These are phyloP conservation scores for Aspergillus intermedius DNA, from an alignment of 2,329 filamentous ascomycete genomes.

Conservation along the genomic window DNA sequence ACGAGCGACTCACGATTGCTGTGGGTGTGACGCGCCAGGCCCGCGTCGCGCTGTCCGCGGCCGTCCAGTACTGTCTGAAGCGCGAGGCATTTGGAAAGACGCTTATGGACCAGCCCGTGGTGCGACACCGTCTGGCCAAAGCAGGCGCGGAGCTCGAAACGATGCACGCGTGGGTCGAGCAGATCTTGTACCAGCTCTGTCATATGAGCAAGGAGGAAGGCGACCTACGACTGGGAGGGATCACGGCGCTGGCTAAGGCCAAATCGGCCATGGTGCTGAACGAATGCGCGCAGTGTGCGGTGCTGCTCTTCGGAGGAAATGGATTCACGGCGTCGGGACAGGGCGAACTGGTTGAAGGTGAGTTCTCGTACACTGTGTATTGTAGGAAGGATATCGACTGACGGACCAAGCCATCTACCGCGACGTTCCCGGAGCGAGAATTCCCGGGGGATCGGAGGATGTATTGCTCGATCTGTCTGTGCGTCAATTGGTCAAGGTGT, in stretches of 20 bases:
- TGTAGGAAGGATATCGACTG: conserved; percentile 6
- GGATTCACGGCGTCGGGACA: conserved; percentile 64
- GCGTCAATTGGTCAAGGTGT: conserved; percentile 65
- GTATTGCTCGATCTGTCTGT: conserved; percentile 65
- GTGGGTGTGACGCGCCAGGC: conserved; percentile 59
- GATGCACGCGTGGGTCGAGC: conserved; percentile 66
- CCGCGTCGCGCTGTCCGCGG: conserved; percentile 53
- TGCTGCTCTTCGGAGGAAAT: conserved; percentile 67
- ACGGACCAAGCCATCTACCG: conserved; percentile 51
- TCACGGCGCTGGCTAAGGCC: conserved; percentile 67
- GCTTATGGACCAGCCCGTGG: conserved; percentile 67
- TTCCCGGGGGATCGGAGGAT: conserved; percentile 66
- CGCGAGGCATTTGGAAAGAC: conserved; percentile 62
- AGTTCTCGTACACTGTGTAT: conserved; percentile 29
- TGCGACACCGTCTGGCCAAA: conserved; percentile 66
- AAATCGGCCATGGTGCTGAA: conserved; percentile 65
- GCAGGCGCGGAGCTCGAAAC: conserved; percentile 62
- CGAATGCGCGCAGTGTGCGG: conserved; percentile 62
- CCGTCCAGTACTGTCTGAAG: conserved; percentile 59
- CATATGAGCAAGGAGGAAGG: conserved; percentile 47
- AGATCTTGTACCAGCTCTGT: conserved; percentile 62
- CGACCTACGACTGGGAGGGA: conserved; percentile 56
- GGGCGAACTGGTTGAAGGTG: conserved; percentile 64
- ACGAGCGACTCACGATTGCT: conserved; percentile 63
- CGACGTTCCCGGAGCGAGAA: conserved; percentile 56